These are phyloP conservation scores for Dothistroma pini DNA, from an alignment of 2,329 filamentous ascomycete genomes.

Conservation along the genomic window DNA sequence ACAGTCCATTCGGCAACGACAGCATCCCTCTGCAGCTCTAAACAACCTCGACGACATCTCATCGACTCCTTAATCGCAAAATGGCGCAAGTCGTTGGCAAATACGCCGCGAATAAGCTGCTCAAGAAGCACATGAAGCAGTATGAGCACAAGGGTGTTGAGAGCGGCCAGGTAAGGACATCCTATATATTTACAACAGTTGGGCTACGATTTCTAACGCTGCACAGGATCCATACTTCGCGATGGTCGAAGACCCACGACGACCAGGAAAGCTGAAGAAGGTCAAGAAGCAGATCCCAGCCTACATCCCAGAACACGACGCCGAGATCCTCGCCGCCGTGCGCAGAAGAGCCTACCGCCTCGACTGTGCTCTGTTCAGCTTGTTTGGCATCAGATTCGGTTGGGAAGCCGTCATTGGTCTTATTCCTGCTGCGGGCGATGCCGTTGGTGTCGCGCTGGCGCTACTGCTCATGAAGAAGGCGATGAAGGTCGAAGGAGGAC, in stretches of 20 bases:
- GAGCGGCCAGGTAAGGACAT: slow-evolving; percentile 38
- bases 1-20: background rate
- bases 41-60: background rate
- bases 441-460: slow-evolving; percentile 68
- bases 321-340: slow-evolving; percentile 75
- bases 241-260: slow-evolving; percentile 68
- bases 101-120: slow-evolving; percentile 49
- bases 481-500: slow-evolving; percentile 69
- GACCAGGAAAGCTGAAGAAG: slow-evolving; percentile 72
- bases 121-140: slow-evolving; percentile 46
- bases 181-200: background rate
- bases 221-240: slow-evolving; percentile 86
- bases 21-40: background rate
- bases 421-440: slow-evolving; percentile 76
- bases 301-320: slow-evolving; percentile 80
- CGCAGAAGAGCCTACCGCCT: slow-evolving; percentile 81
- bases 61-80: slow-evolving; percentile 16
- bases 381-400: slow-evolving; percentile 78
- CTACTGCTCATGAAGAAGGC: slow-evolving; percentile 71
- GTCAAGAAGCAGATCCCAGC: slow-evolving; percentile 78
- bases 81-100: slow-evolving; percentile 48
- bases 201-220: background rate
- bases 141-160: slow-evolving; percentile 44
- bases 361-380: slow-evolving; percentile 78
- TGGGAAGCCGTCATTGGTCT: slow-evolving; percentile 85